Evolutionary conservation across 495 filamentous ascomycete genomes (phyloP), one percentile per base, ranked within the genome.

Genomic region (Aspergillus cavernicola): DNA sequence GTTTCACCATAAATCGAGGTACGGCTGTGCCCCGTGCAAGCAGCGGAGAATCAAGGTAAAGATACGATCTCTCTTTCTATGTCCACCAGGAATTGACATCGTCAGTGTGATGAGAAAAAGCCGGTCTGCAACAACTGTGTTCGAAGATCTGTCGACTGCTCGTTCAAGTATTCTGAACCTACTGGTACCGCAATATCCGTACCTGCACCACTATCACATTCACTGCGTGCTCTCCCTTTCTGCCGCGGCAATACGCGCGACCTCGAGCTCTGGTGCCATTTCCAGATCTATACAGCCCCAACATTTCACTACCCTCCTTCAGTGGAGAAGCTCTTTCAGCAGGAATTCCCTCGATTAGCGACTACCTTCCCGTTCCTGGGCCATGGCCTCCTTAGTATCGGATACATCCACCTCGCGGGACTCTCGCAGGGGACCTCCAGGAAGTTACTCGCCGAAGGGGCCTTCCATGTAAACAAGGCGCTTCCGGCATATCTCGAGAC

Each of bases 41-140:
- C 41, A 29, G 23, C 51, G 51, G 33, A 46, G 42, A 32, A 44
- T 52, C 18, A 52, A 52, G 50, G 50, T 52, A 52, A n/a, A n/a
- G n/a, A n/a, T n/a, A n/a, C n/a, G n/a, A n/a, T n/a, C n/a, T n/a
- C n/a, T n/a, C n/a, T n/a, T n/a, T n/a, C n/a, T n/a, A n/a, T n/a
- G n/a, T n/a, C n/a, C n/a, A n/a, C n/a, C n/a, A n/a, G n/a, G n/a
- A n/a, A n/a, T n/a, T n/a, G n/a, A n/a, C n/a, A n/a, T n/a, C n/a
- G n/a, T n/a, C n/a, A 52, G 50, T 52, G 50, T 23, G 50, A 52
- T 52, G 50, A 52, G 32, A 41, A 16, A 9, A 52, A 43, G 38
- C 50, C 50, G 1, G 23, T 44, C 23, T 52, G 50, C 28, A 23
- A 29, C 4, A 52, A 52, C 36, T 52, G 50, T 7, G 31, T 16